Evolutionary conservation across 805 yeast genomes (phyloP), one percentile per base, ranked within the genome.

Genomic region (Wickerhamomyces sydowiorum): DNA sequence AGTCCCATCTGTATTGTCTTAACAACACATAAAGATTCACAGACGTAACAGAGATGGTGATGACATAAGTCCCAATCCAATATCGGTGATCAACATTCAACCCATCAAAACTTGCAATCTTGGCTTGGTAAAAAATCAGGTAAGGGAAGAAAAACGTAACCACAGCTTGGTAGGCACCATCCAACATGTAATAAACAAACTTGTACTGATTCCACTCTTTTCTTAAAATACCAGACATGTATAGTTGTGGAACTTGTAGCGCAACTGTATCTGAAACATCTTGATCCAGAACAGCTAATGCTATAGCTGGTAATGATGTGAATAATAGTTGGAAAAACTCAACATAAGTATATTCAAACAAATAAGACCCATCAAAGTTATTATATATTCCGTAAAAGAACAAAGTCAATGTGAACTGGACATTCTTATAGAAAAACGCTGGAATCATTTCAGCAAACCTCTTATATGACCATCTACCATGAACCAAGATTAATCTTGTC

Each of bases 401-500:
- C 48, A 82, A 66, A 0, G 91, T 78, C 48, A 84, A 57, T 0
- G 87, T 78, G 66, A 82, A 86, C 44, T 81, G 76, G 43, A 83
- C 86, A 57, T 86, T 86, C 60, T 86, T 86, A 64, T 77, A 86
- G 56, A 86, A 86, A 65, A 86, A 86, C 49, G 78, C 70, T 13
- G 93, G 93, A 50, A 86, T 81, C 88, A 85, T 85, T 63, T 85
- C 93, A 17, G 88, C 74, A 35, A 86, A 67, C 60, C 93, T 70
- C 60, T 82, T 84, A 59, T 86, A 86, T 1, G 89, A 81, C 95
- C 95, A 86, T 62, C 91, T 72, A 28, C 95, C 95, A 61, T 86
- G 95, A 25, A 81, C 86, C 36, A 86, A 61, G 10, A 85, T 62
- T 49, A 86, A 66, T 50, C 85, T 73, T 0, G 85, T 70, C 48